phyloP scores from a whole-genome alignment of 2,329 filamentous ascomycete genomes.

The Fusarium cicatricum region DNA sequence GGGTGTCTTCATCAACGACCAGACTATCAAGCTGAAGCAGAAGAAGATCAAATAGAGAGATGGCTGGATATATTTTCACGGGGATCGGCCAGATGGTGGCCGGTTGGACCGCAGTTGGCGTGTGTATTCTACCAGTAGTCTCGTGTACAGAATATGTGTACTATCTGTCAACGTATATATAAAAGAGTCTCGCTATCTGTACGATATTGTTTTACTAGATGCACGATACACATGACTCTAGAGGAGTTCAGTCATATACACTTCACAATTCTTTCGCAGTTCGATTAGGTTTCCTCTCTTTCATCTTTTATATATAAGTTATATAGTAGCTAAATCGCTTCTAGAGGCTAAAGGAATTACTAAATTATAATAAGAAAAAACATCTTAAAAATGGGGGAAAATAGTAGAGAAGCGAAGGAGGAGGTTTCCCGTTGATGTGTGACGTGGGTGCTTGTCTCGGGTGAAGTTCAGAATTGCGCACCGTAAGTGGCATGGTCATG shows the following conservation, averaged over 20 bases:
- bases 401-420: slow-evolving; percentile 22
- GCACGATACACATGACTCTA: too few species aligned
- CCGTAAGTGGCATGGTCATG: neutral
- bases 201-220: too few species aligned
- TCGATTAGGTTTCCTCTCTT: too few species aligned
- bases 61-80: neutral
- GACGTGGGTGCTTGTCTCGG: slow-evolving; percentile 9
- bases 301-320: too few species aligned
- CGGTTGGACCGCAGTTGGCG: slow-evolving; percentile 38
- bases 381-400: too few species aligned
- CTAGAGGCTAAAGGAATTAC: too few species aligned
- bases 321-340: too few species aligned
- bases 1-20: slow-evolving; percentile 97
- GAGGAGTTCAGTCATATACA: too few species aligned
- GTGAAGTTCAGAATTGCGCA: neutral
- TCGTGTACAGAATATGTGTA: slow-evolving; percentile 44
- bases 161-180: slow-evolving; percentile 44
- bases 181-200: too few species aligned
- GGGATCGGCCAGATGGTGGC: slow-evolving; percentile 17
- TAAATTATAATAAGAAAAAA: too few species aligned
- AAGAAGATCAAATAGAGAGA: slow-evolving; percentile 86
- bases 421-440: slow-evolving; percentile 9
- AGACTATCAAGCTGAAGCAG: slow-evolving; percentile 97
- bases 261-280: too few species aligned
- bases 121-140: slow-evolving; percentile 45